These are phyloP conservation scores for Peniophora sp. DNA, from an alignment of 1,284 basidiomycete genomes.

Conservation along the genomic window DNA sequence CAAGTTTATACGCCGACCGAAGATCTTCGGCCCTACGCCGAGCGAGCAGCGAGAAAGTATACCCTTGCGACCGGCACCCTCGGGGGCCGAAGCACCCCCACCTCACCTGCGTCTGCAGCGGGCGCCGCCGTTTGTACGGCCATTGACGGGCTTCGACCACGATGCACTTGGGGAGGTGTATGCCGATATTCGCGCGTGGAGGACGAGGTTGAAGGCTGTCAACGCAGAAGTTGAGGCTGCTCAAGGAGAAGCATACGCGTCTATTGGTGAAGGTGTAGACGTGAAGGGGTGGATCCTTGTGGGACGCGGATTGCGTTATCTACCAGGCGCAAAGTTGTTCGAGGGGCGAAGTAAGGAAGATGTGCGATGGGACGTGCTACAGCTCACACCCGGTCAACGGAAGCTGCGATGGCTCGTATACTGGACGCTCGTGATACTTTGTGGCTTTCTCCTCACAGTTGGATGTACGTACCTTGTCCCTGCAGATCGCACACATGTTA, in stretches of 20 bases:
- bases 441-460: conserved; percentile 44
- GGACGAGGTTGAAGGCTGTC: conserved; percentile 60
- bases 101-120: conserved; percentile 63
- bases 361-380: conserved; percentile 70
- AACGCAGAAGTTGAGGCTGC: conserved; percentile 61
- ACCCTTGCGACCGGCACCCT: conserved; percentile 28
- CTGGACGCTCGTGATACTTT: conserved; percentile 46
- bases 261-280: conserved; percentile 59
- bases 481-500: conserved; percentile 1
- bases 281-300: conserved; percentile 74
- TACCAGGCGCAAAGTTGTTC: conserved; percentile 62
- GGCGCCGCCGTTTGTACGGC: conserved; percentile 64
- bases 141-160: conserved; percentile 59
- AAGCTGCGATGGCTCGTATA: conserved; percentile 36
- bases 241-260: conserved; percentile 57
- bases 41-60: conserved; percentile 54
- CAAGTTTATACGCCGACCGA: conserved; percentile 11
- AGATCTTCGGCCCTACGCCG: conserved; percentile 15
- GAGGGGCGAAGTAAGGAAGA: conserved; percentile 76
- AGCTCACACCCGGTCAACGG: conserved; percentile 38
- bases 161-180: conserved; percentile 59
- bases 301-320: conserved; percentile 54
- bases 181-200: conserved; percentile 57
- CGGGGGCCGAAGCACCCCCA: conserved; percentile 32
- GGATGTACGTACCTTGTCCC: conserved; percentile 42